Percentiles rank a stretch among this genome's conserved stretches.
phyloP scores from a whole-genome alignment of 805 yeast genomes.

The Tetrapisispora fleetii region DNA sequence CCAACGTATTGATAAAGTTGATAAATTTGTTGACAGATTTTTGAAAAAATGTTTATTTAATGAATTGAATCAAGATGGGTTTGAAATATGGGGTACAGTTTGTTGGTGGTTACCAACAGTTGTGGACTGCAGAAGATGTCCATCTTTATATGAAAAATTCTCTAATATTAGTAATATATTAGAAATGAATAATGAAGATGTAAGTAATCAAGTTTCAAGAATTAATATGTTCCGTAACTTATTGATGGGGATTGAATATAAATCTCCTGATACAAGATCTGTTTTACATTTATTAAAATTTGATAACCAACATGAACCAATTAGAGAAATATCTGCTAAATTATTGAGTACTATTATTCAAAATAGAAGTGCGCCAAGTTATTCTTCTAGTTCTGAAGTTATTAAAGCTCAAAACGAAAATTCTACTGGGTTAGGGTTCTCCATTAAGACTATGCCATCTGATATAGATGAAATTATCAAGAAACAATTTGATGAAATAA shows the following conservation, averaged over 20 bases:
- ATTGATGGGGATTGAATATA: conserved; percentile 41
- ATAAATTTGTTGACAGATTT: conserved; percentile 36
- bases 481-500: conserved; percentile 37
- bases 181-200: conserved; percentile 45
- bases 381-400: background rate
- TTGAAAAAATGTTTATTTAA: conserved; percentile 38
- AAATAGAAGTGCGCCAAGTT: conserved; percentile 14
- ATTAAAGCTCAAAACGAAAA: conserved; percentile 6
- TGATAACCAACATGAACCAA: conserved; percentile 59
- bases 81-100: conserved; percentile 62
- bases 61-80: conserved; percentile 63
- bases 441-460: conserved; percentile 24
- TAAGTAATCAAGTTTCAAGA: conserved; percentile 53
- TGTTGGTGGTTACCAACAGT: conserved; percentile 62
- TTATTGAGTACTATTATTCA: conserved; percentile 30
- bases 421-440: conserved; percentile 28
- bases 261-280: conserved; percentile 40
- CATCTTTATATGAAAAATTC: conserved; percentile 38
- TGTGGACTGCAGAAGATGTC: conserved; percentile 55
- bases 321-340: conserved; percentile 59
- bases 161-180: conserved; percentile 34
- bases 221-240: conserved; percentile 40
- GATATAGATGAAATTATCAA: conserved; percentile 32
- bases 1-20: conserved; percentile 32
- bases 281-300: conserved; percentile 27